Conservation (phyloP, 2,329 filamentous ascomycete genomes). For the Diaporthe aspalathi region DNA sequence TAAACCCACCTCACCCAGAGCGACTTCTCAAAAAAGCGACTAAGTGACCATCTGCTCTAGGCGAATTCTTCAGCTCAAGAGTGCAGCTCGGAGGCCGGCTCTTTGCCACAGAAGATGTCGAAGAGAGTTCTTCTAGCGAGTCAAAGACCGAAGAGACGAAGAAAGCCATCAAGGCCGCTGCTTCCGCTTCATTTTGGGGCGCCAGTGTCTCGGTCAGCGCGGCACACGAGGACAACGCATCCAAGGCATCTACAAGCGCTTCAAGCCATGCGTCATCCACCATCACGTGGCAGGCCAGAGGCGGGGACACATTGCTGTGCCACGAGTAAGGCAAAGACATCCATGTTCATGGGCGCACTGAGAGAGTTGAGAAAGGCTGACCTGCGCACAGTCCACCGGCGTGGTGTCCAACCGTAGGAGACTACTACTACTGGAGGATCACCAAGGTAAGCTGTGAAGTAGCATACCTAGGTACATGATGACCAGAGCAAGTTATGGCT, state of each 20-base stretch:
- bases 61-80: background rate
- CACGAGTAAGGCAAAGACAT: background rate
- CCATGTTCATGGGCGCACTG: background rate
- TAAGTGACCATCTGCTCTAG: background rate
- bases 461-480: background rate
- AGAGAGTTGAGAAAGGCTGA: background rate
- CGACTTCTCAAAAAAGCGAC: background rate
- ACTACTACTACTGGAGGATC: background rate
- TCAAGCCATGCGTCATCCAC: background rate
- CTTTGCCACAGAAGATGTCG: background rate
- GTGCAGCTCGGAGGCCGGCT: slow-evolving; percentile 1
- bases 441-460: background rate
- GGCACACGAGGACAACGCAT: background rate
- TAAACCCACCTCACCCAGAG: background rate
- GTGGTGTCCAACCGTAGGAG: background rate
- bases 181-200: background rate
- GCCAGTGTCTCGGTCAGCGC: background rate
- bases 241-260: background rate
- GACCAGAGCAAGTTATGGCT: background rate
- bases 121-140: background rate
- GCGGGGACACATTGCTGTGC: background rate
- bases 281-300: background rate
- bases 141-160: background rate
- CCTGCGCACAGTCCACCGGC: background rate
- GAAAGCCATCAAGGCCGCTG: slow-evolving; percentile 1